Conservation (phyloP, 352 stramenopile species). For the Globisporangium ultimum region DNA sequence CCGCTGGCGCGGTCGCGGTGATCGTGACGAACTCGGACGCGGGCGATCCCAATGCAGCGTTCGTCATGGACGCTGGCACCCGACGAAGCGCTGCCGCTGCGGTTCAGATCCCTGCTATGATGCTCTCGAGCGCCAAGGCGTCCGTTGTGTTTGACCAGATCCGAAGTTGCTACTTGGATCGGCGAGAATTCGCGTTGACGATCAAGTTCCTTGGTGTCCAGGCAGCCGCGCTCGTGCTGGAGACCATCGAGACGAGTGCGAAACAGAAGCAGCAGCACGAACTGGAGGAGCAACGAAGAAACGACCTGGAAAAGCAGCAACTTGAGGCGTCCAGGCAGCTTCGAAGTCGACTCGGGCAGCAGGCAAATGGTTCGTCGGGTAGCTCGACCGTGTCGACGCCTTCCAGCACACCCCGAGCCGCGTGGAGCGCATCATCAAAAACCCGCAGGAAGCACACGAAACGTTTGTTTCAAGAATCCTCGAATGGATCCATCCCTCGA, state of each 20-base stretch:
- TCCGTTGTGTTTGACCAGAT: constrained; percentile 50
- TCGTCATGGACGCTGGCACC: constrained; percentile 69
- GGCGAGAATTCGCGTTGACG: constrained; percentile 31
- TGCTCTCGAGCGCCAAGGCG: constrained; percentile 47
- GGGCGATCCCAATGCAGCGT: constrained; percentile 30
- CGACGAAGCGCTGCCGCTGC: constrained; percentile 15
- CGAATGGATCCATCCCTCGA: background rate
- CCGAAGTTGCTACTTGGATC: constrained; percentile 43
- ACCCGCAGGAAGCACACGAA: background rate
- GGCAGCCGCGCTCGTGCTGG: constrained; percentile 46
- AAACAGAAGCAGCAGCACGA: constrained; percentile 22
- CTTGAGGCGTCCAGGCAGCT: constrained; percentile 46
- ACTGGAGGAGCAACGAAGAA: constrained; percentile 19
- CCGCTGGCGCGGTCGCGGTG: constrained; percentile 60
- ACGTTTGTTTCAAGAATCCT: background rate
- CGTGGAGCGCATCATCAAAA: background rate
- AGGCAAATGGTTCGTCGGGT: background rate
- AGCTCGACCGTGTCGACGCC: constrained; percentile 8
- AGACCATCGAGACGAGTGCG: constrained; percentile 33
- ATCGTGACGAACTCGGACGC: constrained; percentile 54
- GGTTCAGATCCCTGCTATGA: constrained; percentile 57
- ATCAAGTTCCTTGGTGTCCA: constrained; percentile 60
- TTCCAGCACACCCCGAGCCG: constrained; percentile 5
- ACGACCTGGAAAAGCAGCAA: constrained; percentile 44
- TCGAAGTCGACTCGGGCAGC: constrained; percentile 41